phyloP scores from a whole-genome alignment of 1,284 basidiomycete species.

The Ustilago lituana region DNA sequence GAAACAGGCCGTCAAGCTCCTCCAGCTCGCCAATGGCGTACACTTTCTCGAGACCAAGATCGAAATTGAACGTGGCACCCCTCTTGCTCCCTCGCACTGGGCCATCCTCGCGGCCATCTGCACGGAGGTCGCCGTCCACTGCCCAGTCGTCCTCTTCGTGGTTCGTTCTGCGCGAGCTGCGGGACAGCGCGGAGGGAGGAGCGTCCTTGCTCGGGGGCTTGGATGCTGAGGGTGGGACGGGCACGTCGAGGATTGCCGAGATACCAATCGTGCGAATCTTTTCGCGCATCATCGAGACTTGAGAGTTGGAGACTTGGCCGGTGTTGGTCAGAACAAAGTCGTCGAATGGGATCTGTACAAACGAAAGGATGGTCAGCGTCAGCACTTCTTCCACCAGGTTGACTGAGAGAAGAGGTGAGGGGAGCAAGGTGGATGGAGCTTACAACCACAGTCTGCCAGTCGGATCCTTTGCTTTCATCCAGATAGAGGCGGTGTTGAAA shows the following conservation, averaged over 20 bases:
- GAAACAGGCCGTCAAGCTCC: constrained; percentile 49
- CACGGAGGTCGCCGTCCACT: constrained; percentile 30
- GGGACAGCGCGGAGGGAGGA: constrained; percentile 25
- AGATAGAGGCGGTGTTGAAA: constrained; percentile 90
- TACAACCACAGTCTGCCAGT: constrained; percentile 86
- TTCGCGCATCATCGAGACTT: constrained; percentile 79
- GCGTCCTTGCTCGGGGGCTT: constrained; percentile 34
- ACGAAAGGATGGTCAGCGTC: not conserved
- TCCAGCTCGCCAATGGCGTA: constrained; percentile 54
- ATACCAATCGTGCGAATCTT: constrained; percentile 82
- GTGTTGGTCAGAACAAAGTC: constrained; percentile 84
- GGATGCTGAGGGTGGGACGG: constrained; percentile 36
- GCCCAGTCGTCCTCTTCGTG: constrained; percentile 35
- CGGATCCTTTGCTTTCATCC: constrained; percentile 73
- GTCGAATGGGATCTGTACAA: constrained; percentile 77
- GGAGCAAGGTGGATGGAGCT: no score
- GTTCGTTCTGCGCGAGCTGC: constrained; percentile 5
- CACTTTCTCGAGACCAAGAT: constrained; percentile 69
- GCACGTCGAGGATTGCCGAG: constrained; percentile 69
- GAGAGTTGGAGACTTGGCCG: constrained; percentile 75
- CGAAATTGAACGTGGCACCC: constrained; percentile 66
- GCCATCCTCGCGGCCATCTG: not conserved
- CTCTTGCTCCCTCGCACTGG: constrained; percentile 50
- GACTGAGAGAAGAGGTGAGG: no score
- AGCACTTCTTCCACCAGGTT: not conserved